Evolutionary conservation across 331 rosid genomes (phyloP), one percentile per base, ranked within the genome.

Genomic region (Acacia pycnantha): DNA sequence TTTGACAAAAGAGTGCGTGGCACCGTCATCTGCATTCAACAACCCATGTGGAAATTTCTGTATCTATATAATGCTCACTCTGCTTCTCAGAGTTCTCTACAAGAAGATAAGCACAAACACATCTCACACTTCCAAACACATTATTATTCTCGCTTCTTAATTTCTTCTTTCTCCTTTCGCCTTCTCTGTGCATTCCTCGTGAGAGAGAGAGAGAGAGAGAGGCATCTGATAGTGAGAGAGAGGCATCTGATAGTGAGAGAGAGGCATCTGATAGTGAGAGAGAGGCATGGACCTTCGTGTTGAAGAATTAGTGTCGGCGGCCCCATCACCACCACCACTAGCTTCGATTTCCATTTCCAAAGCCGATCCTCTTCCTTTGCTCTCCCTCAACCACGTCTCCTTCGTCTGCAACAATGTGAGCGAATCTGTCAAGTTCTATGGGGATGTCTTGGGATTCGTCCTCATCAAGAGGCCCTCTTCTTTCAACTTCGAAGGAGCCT

Each of bases 401-500:
- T 82, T 86, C 69, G 82, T 93, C 1, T 93, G 98, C 70, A 91
- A 83, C 79, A 90, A 91, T 31, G 88, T 93, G 76, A 77, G 82
- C 75, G 80, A 81, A 8, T 93, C 98, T 11, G 85, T 70, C 26
- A 85, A 83, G 58, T 93, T 93, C 88, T 93, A 91, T 19, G 89
- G 86, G 61, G 81, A 90, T 31, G 91, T 90, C 31, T 41, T 93
- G 33, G 97, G 93, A 27, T 91, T 91, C 80, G 85, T 83, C 26
- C 93, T 90, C 85, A 87, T 91, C 89, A 90, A 88, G 82, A 86
- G 95, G 40, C 98, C 98, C 11, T 86, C 93, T 35, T 93, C 98
- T 61, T 93, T 93, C 90, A 61, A 93, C 35, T 93, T 93, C 84
- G 76, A 90, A 79, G 98, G 98, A 82, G 98, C 98, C 58, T 93